phyloP scores from a whole-genome alignment of 805 yeast species.

The Cyberlindnera mrakii region DNA sequence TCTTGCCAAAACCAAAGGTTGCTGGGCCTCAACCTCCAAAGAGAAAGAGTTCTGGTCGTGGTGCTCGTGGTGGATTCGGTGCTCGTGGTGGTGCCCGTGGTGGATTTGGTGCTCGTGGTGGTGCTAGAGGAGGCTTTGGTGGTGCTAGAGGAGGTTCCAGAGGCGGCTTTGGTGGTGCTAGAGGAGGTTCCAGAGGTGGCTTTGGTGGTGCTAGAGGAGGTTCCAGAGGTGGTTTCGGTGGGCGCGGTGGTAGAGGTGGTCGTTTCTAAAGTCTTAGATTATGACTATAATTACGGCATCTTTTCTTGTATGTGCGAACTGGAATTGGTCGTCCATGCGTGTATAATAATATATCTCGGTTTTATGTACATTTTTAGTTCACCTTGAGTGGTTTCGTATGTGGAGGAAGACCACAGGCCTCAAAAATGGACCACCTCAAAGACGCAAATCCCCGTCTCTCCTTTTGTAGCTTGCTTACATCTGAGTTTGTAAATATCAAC shows the following conservation, averaged over 20 bases:
- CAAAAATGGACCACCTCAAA: conserved; percentile 43
- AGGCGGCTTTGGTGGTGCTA: conserved; percentile 37
- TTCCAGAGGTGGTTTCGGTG: conserved; percentile 14
- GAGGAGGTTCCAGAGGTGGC: conserved; percentile 29
- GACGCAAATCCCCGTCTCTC: conserved; percentile 49
- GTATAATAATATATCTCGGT: conserved; percentile 9
- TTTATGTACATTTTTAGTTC: conserved; percentile 2
- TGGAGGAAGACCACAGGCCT: conserved; percentile 41
- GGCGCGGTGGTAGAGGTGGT: conserved; percentile 22
- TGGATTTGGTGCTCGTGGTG: conserved; percentile 21
- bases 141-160: conserved; percentile 46
- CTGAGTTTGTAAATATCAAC: conserved; percentile 47
- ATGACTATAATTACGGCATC: not conserved
- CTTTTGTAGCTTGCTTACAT: conserved; percentile 26
- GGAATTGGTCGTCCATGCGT: conserved; percentile 1
- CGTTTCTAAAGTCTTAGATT: conserved; percentile 15
- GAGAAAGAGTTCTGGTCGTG: conserved; percentile 56
- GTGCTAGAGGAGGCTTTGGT: conserved; percentile 37
- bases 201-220: conserved; percentile 27
- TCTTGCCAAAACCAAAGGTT: conserved; percentile 91
- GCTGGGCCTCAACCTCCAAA: conserved; percentile 77
- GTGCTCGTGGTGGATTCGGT: conserved; percentile 40
- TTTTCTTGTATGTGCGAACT: not conserved
- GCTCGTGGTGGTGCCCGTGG: conserved; percentile 29
- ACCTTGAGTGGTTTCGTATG: conserved; percentile 20